Evolutionary conservation across 768 basidiomycete species (phyloP).

Genomic region (Hydnomerulius pinastri): DNA sequence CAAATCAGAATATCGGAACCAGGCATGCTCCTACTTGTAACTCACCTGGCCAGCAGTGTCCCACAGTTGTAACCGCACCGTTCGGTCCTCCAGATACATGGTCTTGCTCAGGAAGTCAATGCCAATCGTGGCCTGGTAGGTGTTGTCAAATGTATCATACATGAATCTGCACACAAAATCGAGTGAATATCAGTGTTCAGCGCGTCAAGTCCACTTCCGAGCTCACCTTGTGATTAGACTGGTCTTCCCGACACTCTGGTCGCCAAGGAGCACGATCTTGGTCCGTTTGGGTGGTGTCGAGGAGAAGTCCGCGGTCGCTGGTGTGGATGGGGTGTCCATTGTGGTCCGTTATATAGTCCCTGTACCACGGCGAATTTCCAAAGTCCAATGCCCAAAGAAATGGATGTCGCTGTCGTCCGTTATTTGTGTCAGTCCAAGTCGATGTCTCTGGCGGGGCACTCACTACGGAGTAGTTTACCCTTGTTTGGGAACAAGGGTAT

Average conservation of each 20-base stretch:
- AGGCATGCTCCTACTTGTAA: neutral
- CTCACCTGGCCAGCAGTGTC: slow-evolving; percentile 94
- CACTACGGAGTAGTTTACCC: slow-evolving; percentile 18
- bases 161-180: slow-evolving; percentile 67
- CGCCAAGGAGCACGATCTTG: slow-evolving; percentile 94
- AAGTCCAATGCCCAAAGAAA: neutral
- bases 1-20: neutral
- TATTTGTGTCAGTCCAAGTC: slow-evolving; percentile 14
- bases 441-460: slow-evolving; percentile 4
- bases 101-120: slow-evolving; percentile 99
- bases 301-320: slow-evolving; percentile 80
- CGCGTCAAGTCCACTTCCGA: slow-evolving; percentile 6
- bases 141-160: slow-evolving; percentile 99
- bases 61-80: slow-evolving; percentile 96
- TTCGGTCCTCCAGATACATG: slow-evolving; percentile 98
- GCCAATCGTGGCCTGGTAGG: slow-evolving; percentile 96
- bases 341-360: slow-evolving; percentile 1
- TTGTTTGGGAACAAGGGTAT: slow-evolving; percentile 31
- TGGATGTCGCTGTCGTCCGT: neutral
- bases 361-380: neutral
- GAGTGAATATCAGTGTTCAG: slow-evolving; percentile 4
- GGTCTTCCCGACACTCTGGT: slow-evolving; percentile 99
- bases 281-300: slow-evolving; percentile 91
- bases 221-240: slow-evolving; percentile 92
- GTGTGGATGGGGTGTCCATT: slow-evolving; percentile 62